Conservation (phyloP, 257 asterid genomes). For the Eucommia ulmoides region DNA sequence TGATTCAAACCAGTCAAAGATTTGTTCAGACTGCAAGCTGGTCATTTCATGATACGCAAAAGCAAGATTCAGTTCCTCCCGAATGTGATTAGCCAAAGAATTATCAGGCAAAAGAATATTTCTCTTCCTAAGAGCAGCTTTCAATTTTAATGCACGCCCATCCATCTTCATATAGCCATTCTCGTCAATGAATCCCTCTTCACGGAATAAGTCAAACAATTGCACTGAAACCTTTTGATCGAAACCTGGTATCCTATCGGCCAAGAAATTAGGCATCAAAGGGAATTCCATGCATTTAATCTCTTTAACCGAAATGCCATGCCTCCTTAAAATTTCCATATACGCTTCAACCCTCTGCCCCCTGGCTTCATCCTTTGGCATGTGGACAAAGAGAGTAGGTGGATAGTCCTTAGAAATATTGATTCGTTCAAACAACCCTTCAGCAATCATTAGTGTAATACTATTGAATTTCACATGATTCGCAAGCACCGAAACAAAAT, state of each 20-base stretch:
- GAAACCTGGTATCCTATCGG: slow-evolving; percentile 59
- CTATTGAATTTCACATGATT: slow-evolving; percentile 33
- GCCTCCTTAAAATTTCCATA: slow-evolving; percentile 35
- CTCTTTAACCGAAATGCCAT: slow-evolving; percentile 62
- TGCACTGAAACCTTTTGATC: slow-evolving; percentile 29
- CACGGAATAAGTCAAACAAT: slow-evolving; percentile 41
- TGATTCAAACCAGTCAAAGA: slow-evolving; percentile 75
- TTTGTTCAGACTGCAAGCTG: slow-evolving; percentile 62
- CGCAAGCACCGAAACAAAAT: slow-evolving; percentile 79
- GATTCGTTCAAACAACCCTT: slow-evolving; percentile 59
- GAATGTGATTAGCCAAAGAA: slow-evolving; percentile 57
- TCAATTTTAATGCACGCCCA: slow-evolving; percentile 75
- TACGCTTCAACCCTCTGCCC: slow-evolving; percentile 42
- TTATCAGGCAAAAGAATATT: slow-evolving; percentile 39
- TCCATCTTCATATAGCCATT: slow-evolving; percentile 82
- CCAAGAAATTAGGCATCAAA: slow-evolving; percentile 42
- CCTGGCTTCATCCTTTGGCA: slow-evolving; percentile 88
- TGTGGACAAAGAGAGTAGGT: slow-evolving; percentile 82
- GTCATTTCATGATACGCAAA: slow-evolving; percentile 97
- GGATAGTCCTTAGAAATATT: slow-evolving; percentile 48
- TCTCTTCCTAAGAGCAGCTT: slow-evolving; percentile 44
- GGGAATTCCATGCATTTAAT: slow-evolving; percentile 71
- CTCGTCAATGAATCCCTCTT: slow-evolving; percentile 53
- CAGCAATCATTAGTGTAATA: slow-evolving; percentile 73
- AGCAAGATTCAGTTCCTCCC: slow-evolving; percentile 97